Percentiles rank a stretch among this genome's conserved stretches.
phyloP scores from a whole-genome alignment of 805 yeast species.

The Wickerhamomyces bovis region DNA sequence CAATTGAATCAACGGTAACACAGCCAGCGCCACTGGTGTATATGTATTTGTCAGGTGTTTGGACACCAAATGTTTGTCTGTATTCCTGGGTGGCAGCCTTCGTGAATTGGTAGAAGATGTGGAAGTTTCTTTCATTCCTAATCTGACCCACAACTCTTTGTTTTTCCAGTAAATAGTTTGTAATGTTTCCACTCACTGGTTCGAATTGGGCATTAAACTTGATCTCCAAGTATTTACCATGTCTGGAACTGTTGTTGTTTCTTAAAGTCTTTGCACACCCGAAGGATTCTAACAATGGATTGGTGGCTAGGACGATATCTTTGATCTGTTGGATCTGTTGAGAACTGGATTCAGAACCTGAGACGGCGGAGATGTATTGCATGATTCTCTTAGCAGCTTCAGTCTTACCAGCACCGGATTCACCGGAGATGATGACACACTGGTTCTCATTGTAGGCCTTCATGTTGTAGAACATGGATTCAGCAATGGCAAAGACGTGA shows the following conservation, averaged over 20 bases:
- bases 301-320: conserved; percentile 97
- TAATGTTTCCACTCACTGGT: conserved; percentile 93
- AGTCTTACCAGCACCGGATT: conserved; percentile 97
- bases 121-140: conserved; percentile 89
- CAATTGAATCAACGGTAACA: conserved; percentile 78
- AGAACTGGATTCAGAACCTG: conserved; percentile 59
- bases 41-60: conserved; percentile 86
- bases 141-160: conserved; percentile 97
- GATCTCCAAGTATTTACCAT: conserved; percentile 91
- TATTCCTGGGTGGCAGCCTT: conserved; percentile 84
- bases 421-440: conserved; percentile 96
- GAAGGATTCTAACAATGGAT: conserved; percentile 83
- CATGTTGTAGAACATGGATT: conserved; percentile 91
- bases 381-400: conserved; percentile 97
- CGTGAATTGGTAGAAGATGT: conserved; percentile 92
- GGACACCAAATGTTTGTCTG: conserved; percentile 82
- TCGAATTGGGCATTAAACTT: conserved; percentile 75
- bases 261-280: conserved; percentile 92
- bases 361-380: conserved; percentile 92
- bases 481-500: conserved; percentile 97
- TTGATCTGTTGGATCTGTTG: conserved; percentile 79
- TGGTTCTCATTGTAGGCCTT: conserved; percentile 92
- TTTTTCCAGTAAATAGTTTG: conserved; percentile 89
- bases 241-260: conserved; percentile 85
- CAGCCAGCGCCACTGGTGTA: conserved; percentile 87